A percentile compares a stretch with the other conserved stretches of the same genome.
Conservation (phyloP, 2,329 filamentous ascomycete species). For the Anthostomella pinea region DNA sequence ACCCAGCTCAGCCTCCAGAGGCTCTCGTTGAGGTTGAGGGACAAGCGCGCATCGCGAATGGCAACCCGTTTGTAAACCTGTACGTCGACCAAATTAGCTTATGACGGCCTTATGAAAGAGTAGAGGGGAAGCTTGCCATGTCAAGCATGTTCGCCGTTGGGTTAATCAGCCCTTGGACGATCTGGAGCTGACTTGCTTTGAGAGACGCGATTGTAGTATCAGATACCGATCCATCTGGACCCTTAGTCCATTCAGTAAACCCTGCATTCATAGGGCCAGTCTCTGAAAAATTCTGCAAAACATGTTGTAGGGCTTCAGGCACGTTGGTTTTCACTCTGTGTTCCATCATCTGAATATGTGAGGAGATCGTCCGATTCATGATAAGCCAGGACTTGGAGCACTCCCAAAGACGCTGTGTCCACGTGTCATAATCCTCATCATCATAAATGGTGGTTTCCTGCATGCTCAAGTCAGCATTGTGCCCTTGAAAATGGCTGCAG, state of each 20-base stretch:
- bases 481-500: not conserved
- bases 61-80: not conserved
- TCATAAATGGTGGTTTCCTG: not conserved
- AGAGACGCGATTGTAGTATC: not conserved
- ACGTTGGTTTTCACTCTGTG: not conserved
- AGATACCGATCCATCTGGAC: no score
- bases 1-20: not conserved
- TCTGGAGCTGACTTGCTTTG: not conserved
- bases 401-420: not conserved
- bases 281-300: not conserved
- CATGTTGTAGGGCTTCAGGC: no score
- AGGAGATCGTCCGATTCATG: not conserved
- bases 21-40: not conserved
- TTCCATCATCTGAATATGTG: not conserved
- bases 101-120: not conserved
- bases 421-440: not conserved
- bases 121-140: not conserved
- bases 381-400: not conserved
- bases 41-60: not conserved
- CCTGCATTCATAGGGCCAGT: not conserved
- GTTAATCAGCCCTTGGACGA: not conserved
- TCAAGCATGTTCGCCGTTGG: not conserved
- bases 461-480: not conserved
- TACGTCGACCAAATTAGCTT: no score
- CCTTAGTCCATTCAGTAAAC: no score